Conservation (phyloP, 1,139 yeast species). For the Hanseniaspora gamundiae region DNA sequence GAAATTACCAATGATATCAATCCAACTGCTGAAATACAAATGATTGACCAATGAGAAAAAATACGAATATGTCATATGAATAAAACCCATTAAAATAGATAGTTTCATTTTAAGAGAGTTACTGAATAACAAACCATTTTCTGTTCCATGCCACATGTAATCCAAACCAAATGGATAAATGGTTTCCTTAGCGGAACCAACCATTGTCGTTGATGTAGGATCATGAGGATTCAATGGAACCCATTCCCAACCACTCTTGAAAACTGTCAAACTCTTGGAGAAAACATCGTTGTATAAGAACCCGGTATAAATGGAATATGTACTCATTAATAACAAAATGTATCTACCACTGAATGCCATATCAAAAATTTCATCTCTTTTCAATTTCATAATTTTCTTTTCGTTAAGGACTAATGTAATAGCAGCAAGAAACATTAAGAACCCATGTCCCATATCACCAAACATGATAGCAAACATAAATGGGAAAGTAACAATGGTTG, state of each 20-base stretch:
- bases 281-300: slow-evolving; percentile 85
- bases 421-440: slow-evolving; percentile 66
- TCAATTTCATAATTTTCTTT: slow-evolving; percentile 45
- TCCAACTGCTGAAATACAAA: slow-evolving; percentile 54
- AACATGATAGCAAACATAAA: slow-evolving; percentile 99
- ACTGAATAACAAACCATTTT: slow-evolving; percentile 76
- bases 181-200: slow-evolving; percentile 38
- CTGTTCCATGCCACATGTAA: slow-evolving; percentile 96
- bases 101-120: slow-evolving; percentile 95
- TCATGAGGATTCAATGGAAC: slow-evolving; percentile 32
- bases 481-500: slow-evolving; percentile 91
- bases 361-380: slow-evolving; percentile 86
- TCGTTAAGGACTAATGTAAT: slow-evolving; percentile 60
- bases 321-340: slow-evolving; percentile 80
- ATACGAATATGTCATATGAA: slow-evolving; percentile 88
- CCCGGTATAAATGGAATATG: slow-evolving; percentile 89
- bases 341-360: slow-evolving; percentile 94
- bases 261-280: slow-evolving; percentile 78
- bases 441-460: slow-evolving; percentile 96
- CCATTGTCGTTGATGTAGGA: slow-evolving; percentile 50
- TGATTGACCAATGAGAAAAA: slow-evolving; percentile 77
- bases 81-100: slow-evolving; percentile 87
- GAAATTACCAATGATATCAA: slow-evolving; percentile 87
- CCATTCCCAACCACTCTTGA: slow-evolving; percentile 87
- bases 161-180: slow-evolving; percentile 81